Evolutionary conservation across 495 filamentous ascomycete genomes (phyloP).

Genomic region (Penicillium macrosclerotiorum): DNA sequence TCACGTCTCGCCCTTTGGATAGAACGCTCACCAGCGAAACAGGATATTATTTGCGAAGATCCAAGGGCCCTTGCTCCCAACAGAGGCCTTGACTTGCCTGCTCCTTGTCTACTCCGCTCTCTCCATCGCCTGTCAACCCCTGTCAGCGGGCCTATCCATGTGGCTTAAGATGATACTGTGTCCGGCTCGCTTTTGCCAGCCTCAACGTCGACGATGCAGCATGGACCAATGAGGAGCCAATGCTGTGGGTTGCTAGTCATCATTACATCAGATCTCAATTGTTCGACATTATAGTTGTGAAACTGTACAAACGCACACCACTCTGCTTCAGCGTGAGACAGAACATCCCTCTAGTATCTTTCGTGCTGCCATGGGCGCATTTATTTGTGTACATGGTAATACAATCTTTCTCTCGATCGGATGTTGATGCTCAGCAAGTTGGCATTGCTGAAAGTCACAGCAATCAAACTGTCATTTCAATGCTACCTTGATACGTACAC

Average conservation of each 20-base stretch:
- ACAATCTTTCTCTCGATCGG: no score
- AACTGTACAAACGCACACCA: conserved; percentile 11
- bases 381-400: no score
- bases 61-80: conserved; percentile 2
- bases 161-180: conserved; percentile 2
- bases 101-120: no score
- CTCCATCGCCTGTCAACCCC: conserved; percentile 10
- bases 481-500: conserved; percentile 1
- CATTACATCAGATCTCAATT: conserved; percentile 26
- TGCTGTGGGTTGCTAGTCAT: conserved; percentile 5
- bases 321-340: neutral
- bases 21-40: conserved; percentile 13
- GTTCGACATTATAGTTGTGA: neutral
- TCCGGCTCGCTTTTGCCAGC: conserved; percentile 6
- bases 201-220: conserved; percentile 8
- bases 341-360: neutral
- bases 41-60: neutral
- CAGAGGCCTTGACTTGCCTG: conserved; percentile 14
- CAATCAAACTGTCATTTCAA: neutral
- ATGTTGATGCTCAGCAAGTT: no score
- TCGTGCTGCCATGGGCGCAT: no score
- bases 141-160: conserved; percentile 6
- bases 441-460: no score
- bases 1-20: conserved; percentile 13
- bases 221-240: no score